Conservation (phyloP, 2,329 filamentous ascomycete species). For the Mariannaea sp. region DNA sequence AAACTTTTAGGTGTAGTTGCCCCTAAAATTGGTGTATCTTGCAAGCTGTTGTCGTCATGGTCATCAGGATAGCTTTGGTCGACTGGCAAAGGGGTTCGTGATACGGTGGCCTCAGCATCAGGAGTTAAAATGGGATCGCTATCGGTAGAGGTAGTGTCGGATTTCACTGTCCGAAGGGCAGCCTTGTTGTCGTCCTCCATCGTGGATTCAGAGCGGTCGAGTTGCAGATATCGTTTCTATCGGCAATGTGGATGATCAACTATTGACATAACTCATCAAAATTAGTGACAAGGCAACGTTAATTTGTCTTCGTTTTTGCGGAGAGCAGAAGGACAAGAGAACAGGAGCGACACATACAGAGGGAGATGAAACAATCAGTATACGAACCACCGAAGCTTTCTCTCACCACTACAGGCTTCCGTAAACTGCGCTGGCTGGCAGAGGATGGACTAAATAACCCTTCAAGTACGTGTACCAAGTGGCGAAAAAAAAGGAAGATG, state of each 20-base stretch:
- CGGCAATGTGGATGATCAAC: background rate
- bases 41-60: conserved; percentile 44
- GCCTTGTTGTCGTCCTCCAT: conserved; percentile 38
- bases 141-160: conserved; percentile 35
- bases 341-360: background rate
- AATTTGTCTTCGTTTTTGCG: background rate
- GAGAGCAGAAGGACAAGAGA: too few species aligned
- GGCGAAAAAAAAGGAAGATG: background rate
- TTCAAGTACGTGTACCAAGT: background rate
- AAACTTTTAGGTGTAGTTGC: conserved; percentile 55
- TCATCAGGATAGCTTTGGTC: too few species aligned
- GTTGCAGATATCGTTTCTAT: too few species aligned
- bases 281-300: too few species aligned
- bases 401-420: too few species aligned
- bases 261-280: background rate
- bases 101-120: conserved; percentile 45
- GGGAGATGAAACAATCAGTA: background rate
- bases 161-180: conserved; percentile 25
- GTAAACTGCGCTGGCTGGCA: background rate
- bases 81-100: conserved; percentile 49
- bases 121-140: conserved; percentile 50
- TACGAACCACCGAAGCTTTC: too few species aligned
- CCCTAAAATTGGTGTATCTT: conserved; percentile 57
- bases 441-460: background rate
- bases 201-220: conserved; percentile 1